phyloP scores from a whole-genome alignment of 805 yeast genomes.

The Lipomyces starkeyi region DNA sequence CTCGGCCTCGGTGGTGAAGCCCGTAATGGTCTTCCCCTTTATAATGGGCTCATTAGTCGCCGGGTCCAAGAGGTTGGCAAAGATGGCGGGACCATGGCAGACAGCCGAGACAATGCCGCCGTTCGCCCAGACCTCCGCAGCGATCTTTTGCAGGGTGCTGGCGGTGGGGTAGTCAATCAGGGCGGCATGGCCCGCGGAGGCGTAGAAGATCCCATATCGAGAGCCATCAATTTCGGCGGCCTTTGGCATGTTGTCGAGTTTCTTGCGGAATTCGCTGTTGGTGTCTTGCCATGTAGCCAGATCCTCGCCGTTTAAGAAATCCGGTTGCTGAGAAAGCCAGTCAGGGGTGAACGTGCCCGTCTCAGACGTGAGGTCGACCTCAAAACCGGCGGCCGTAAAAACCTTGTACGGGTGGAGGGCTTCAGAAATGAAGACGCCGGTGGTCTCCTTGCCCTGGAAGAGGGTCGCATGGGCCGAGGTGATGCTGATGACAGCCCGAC shows the following conservation, averaged over 20 bases:
- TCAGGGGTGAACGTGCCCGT: conserved; percentile 64
- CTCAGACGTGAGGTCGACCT: conserved; percentile 64
- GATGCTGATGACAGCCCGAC: conserved; percentile 9
- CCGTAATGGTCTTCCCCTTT: conserved; percentile 62
- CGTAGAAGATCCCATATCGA: conserved; percentile 58
- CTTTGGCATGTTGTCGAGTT: conserved; percentile 52
- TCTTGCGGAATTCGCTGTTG: conserved; percentile 46
- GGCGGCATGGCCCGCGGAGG: conserved; percentile 72
- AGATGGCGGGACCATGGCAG: conserved; percentile 70
- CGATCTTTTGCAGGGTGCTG: conserved; percentile 53
- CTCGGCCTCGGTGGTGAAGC: conserved; percentile 66
- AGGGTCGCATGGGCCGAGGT: conserved; percentile 44
- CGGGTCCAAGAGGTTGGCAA: conserved; percentile 54
- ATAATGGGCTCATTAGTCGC: conserved; percentile 53
- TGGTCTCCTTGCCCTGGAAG: conserved; percentile 62
- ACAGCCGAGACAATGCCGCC: conserved; percentile 68
- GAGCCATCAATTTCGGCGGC: conserved; percentile 48
- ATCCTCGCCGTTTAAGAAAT: conserved; percentile 55
- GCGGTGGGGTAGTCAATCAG: conserved; percentile 64
- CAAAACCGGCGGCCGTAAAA: conserved; percentile 56
- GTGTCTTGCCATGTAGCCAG: conserved; percentile 49
- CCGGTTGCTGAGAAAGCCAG: conserved; percentile 56
- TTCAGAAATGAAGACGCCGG: conserved; percentile 65
- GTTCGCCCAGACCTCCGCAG: conserved; percentile 54
- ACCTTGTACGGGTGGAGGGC: conserved; percentile 63